These are phyloP conservation scores for Telfairia occidentalis DNA, from an alignment of 331 rosid genomes.

Conservation along the genomic window DNA sequence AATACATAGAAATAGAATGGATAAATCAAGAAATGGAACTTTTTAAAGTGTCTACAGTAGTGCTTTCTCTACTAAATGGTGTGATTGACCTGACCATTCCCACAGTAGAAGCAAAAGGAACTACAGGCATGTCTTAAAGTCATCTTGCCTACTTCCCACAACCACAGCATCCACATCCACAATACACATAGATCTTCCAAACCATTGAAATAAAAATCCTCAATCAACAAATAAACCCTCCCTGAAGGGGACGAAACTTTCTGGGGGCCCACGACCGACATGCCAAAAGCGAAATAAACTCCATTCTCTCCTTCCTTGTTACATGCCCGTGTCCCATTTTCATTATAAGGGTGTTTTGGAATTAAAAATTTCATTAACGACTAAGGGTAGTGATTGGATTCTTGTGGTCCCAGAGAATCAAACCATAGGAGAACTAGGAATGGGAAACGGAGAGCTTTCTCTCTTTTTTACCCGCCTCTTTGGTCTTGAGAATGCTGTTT, in stretches of 20 bases:
- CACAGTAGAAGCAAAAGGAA: not conserved
- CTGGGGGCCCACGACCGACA: too few relatives aligned
- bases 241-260: too few relatives aligned
- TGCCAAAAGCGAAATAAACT: not conserved
- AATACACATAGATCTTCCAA: not conserved
- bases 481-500: not conserved
- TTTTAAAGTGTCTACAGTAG: not conserved
- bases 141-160: not conserved
- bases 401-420: not conserved
- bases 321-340: not conserved
- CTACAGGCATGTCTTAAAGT: not conserved
- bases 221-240: not conserved
- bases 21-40: not conserved
- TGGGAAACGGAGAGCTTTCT: not conserved
- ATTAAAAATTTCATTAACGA: not conserved
- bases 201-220: not conserved
- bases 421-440: not conserved
- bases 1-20: not conserved
- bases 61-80: not conserved
- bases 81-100: not conserved
- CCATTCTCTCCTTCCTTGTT: not conserved
- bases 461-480: not conserved
- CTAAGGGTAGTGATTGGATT: not conserved
- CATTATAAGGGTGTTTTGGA: not conserved
- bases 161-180: not conserved